Percentiles rank a stretch among this genome's conserved stretches.
These are phyloP conservation scores for Fusarium continuum DNA, from an alignment of 2,329 filamentous ascomycete species.

Conservation along the genomic window DNA sequence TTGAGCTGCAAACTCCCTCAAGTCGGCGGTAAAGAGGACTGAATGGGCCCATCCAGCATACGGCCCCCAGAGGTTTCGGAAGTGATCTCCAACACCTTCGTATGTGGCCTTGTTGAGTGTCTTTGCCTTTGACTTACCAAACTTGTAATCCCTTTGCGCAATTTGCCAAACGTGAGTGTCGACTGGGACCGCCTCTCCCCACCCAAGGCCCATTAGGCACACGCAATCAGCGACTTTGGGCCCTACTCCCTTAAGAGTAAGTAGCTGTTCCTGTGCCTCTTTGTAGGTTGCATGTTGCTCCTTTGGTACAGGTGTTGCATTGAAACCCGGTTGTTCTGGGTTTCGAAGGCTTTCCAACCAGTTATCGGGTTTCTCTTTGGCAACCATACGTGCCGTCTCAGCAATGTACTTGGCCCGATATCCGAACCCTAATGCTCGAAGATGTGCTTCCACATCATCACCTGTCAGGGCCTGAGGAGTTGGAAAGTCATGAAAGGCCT, in stretches of 20 bases:
- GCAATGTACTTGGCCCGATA: slow-evolving; percentile 95
- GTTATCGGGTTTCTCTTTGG: slow-evolving; percentile 68
- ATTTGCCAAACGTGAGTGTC: slow-evolving; percentile 99
- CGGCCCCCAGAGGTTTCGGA: slow-evolving; percentile 87
- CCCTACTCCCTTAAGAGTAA: slow-evolving; percentile 85
- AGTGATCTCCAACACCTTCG: slow-evolving; percentile 88
- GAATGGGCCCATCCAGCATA: slow-evolving; percentile 98
- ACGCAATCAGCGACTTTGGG: slow-evolving; percentile 98
- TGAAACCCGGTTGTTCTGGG: slow-evolving; percentile 72
- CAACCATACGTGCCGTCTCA: slow-evolving; percentile 81
- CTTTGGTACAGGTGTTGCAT: slow-evolving; percentile 54
- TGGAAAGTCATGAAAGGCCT: slow-evolving; percentile 89
- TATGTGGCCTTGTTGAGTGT: slow-evolving; percentile 90
- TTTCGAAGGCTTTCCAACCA: slow-evolving; percentile 87
- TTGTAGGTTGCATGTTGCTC: slow-evolving; percentile 72
- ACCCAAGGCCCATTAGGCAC: slow-evolving; percentile 93
- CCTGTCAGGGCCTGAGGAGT: slow-evolving; percentile 76
- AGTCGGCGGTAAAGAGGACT: slow-evolving; percentile 92
- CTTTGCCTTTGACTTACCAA: slow-evolving; percentile 84
- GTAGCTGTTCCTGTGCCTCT: slow-evolving; percentile 80
- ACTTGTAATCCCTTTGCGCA: slow-evolving; percentile 93
- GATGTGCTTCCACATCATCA: slow-evolving; percentile 77
- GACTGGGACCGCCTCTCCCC: slow-evolving; percentile 93
- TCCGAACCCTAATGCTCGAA: slow-evolving; percentile 88
- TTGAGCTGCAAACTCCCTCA: slow-evolving; percentile 82